These are phyloP conservation scores for Falciphora oryzae DNA, from an alignment of 2,329 filamentous ascomycete genomes.

Conservation along the genomic window DNA sequence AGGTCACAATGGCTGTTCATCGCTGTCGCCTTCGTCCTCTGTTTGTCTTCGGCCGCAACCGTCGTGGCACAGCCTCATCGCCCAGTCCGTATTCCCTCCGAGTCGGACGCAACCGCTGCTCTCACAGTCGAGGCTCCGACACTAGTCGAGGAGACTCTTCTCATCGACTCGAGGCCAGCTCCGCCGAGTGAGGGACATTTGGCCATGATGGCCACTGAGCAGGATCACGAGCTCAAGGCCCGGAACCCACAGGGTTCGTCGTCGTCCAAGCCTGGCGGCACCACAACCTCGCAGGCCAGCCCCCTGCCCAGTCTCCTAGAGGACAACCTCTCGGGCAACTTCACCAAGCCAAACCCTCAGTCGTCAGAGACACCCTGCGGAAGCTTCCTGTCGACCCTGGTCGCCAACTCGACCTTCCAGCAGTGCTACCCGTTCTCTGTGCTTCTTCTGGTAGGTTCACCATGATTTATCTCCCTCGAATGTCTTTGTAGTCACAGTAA, in stretches of 20 bases:
- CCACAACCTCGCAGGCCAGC: conserved; percentile 19
- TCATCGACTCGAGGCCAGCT: conserved; percentile 16
- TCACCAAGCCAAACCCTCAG: conserved; percentile 35
- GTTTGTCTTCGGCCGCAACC: conserved; percentile 20
- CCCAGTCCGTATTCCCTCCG: conserved; percentile 20
- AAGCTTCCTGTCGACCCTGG: conserved; percentile 61
- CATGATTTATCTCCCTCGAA: background rate
- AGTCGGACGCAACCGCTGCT: conserved; percentile 11
- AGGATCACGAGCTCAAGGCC: conserved; percentile 17
- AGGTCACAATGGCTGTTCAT: conserved; percentile 23
- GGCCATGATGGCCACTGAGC: conserved; percentile 31
- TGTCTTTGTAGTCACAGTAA: background rate
- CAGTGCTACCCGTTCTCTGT: conserved; percentile 79
- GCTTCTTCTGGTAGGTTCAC: conserved; percentile 61
- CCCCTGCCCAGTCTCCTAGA: conserved; percentile 63
- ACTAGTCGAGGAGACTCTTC: conserved; percentile 30
- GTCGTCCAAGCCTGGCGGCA: conserved; percentile 12
- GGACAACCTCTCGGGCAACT: conserved; percentile 56
- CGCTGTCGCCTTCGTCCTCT: conserved; percentile 19
- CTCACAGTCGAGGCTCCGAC: conserved; percentile 20
- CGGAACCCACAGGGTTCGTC: conserved; percentile 13
- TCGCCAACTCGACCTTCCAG: conserved; percentile 60
- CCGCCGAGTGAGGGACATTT: conserved; percentile 27
- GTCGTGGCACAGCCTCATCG: conserved; percentile 12
- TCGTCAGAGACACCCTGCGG: conserved; percentile 47